Percentiles rank a stretch among this genome's conserved stretches.
phyloP scores from a whole-genome alignment of 2,329 filamentous ascomycete species.

The Sarocladiaceae sp. region DNA sequence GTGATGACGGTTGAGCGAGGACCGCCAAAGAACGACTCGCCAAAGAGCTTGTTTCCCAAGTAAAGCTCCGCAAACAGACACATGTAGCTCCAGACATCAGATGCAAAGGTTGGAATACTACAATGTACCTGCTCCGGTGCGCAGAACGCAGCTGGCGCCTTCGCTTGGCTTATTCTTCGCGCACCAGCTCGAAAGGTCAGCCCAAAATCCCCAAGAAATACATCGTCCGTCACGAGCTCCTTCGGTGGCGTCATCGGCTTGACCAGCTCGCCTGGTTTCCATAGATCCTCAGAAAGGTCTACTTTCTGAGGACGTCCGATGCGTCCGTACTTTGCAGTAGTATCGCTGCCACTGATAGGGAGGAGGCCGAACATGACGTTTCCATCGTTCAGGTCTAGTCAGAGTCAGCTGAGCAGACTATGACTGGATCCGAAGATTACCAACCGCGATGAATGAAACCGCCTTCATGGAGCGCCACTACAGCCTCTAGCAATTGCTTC shows the following conservation, averaged over 20 bases:
- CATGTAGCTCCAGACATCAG: constrained; percentile 16
- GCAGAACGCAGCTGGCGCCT: constrained; percentile 14
- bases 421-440: constrained; percentile 1
- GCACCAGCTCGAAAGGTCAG: constrained; percentile 11
- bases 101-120: constrained; percentile 11
- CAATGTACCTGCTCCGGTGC: constrained; percentile 14
- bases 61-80: constrained; percentile 14
- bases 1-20: not conserved
- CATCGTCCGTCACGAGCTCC: constrained; percentile 7
- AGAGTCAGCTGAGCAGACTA: not conserved
- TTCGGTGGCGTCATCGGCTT: constrained; percentile 9
- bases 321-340: constrained; percentile 10
- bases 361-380: constrained; percentile 13
- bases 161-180: constrained; percentile 8
- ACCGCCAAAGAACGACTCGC: too few species aligned
- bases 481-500: constrained; percentile 10
- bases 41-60: constrained; percentile 9
- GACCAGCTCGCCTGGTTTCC: constrained; percentile 13
- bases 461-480: constrained; percentile 10
- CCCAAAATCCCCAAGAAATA: constrained; percentile 14
- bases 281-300: constrained; percentile 1
- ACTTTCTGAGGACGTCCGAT: constrained; percentile 12
- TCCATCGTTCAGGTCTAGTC: constrained; percentile 11
- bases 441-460: constrained; percentile 13
- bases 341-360: not conserved